Conservation (phyloP, 371 early-diverging fungal genomes). For the Mucor velutinosus region DNA sequence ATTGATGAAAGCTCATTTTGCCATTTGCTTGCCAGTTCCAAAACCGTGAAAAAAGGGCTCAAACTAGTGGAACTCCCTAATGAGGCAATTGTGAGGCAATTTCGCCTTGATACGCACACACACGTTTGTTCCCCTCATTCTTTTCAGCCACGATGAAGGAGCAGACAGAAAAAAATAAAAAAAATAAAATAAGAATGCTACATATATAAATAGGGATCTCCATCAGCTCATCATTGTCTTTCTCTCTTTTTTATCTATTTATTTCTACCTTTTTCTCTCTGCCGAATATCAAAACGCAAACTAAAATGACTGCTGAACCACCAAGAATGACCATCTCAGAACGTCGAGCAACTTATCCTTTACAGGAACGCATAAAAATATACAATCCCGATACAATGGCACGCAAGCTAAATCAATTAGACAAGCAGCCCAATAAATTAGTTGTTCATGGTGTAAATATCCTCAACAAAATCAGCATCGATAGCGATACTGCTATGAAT, state of each 20-base stretch:
- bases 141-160: constrained; percentile 14
- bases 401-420: constrained; percentile 15
- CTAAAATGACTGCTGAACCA: constrained; percentile 8
- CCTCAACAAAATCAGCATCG: constrained; percentile 24
- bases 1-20: constrained; percentile 8
- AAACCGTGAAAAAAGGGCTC: background rate
- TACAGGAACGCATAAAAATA: constrained; percentile 28
- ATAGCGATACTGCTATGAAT: constrained; percentile 29
- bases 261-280: background rate
- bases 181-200: background rate
- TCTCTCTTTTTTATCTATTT: constrained; percentile 5
- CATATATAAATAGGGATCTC: constrained; percentile 16
- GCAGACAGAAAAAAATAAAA: background rate
- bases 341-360: constrained; percentile 29
- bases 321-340: constrained; percentile 24
- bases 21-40: background rate
- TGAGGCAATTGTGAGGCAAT: constrained; percentile 24
- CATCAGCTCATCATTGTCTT: background rate
- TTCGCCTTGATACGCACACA: constrained; percentile 4
- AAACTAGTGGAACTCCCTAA: constrained; percentile 5
- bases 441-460: constrained; percentile 30
- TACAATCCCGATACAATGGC: constrained; percentile 32
- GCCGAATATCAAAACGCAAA: background rate
- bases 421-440: constrained; percentile 23
- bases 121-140: constrained; percentile 21